Evolutionary conservation across 2,329 filamentous ascomycete genomes (phyloP).

Genomic region (Plenodomus tracheiphilus): DNA sequence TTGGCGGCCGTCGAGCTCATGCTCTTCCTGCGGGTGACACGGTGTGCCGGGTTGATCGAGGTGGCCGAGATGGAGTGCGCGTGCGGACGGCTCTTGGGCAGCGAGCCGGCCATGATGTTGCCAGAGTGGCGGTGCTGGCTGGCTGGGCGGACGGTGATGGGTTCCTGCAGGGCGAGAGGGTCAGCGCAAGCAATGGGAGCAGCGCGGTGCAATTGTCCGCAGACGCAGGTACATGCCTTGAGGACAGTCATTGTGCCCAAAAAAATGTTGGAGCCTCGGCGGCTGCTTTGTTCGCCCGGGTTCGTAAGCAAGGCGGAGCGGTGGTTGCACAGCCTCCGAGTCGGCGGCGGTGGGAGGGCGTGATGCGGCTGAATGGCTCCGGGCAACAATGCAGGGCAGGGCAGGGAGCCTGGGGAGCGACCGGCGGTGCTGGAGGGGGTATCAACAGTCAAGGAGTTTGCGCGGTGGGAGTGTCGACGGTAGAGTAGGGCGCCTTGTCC

Average conservation of each 20-base stretch:
- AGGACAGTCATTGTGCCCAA: conserved; percentile 41
- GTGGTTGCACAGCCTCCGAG: conserved; percentile 27
- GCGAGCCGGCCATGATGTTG: conserved; percentile 60
- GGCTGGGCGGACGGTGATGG: conserved; percentile 48
- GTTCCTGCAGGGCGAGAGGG: conserved; percentile 36
- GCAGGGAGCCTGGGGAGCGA: conserved; percentile 18
- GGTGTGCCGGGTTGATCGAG: conserved; percentile 78
- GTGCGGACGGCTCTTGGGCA: conserved; percentile 72
- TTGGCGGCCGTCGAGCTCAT: conserved; percentile 74
- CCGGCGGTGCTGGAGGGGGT: conserved; percentile 5
- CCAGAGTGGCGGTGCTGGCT: conserved; percentile 51
- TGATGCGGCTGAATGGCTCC: conserved; percentile 22
- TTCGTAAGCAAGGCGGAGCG: conserved; percentile 17
- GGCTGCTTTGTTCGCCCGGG: conserved; percentile 17
- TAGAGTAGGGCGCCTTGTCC: conserved; percentile 6
- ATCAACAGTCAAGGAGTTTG: no score
- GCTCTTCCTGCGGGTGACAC: conserved; percentile 91
- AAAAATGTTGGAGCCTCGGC: conserved; percentile 5
- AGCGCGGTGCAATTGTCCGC: conserved; percentile 1
- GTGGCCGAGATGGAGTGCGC: conserved; percentile 79
- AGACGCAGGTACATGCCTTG: conserved; percentile 34
- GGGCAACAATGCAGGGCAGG: conserved; percentile 19
- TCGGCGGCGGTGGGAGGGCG: conserved; percentile 16
- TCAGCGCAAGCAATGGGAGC: conserved; percentile 31
- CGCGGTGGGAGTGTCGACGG: conserved; percentile 16